phyloP scores from a whole-genome alignment of 83 land plant genomes.

The Picea engelmannii region DNA sequence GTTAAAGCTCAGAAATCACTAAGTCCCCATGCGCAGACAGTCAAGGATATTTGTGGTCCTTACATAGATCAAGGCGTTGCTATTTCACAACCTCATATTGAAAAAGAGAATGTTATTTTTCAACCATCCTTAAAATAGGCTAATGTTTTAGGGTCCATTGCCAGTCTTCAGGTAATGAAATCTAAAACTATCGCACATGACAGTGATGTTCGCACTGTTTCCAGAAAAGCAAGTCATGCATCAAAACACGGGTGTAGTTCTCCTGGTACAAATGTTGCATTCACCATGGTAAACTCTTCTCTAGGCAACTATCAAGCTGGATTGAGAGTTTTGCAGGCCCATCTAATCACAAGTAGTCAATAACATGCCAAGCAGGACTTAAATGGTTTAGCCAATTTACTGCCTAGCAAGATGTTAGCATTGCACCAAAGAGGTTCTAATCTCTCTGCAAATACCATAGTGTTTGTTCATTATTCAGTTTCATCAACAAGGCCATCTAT shows the following conservation, averaged over 20 bases:
- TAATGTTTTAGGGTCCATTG: slow-evolving; percentile 4
- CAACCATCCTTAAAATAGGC: slow-evolving; percentile 7
- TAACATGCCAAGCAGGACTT: not conserved
- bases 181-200: slow-evolving; percentile 6
- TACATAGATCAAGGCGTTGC: no score
- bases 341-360: not conserved
- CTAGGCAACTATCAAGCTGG: not conserved
- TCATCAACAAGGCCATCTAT: no score
- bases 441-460: no score
- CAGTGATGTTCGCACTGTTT: not conserved
- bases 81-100: no score
- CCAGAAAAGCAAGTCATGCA: slow-evolving; percentile 4
- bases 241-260: slow-evolving; percentile 5
- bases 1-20: no score
- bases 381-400: no score
- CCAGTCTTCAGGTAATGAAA: slow-evolving; percentile 3
- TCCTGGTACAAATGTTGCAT: not conserved
- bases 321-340: not conserved
- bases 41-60: no score
- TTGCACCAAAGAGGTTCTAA: slow-evolving; percentile 2
- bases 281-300: slow-evolving; percentile 16
- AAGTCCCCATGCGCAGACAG: no score
- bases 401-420: slow-evolving; percentile 1
- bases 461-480: no score
- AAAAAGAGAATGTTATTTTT: no score